phyloP scores from a whole-genome alignment of 768 basidiomycete genomes.

The Mycena belliarum region DNA sequence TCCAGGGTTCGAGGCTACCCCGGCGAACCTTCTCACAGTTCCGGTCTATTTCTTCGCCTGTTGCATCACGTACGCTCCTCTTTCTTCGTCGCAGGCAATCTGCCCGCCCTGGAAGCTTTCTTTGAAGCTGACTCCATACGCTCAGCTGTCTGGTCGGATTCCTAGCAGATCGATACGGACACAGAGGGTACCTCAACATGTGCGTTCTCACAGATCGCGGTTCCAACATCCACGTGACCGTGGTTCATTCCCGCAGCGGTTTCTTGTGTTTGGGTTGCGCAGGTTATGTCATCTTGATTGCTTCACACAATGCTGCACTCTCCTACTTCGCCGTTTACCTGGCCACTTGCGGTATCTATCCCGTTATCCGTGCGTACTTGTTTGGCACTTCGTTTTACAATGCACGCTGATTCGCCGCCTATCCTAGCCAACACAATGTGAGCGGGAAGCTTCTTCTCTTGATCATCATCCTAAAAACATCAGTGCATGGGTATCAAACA shows the following conservation, averaged over 20 bases:
- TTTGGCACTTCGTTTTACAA: background rate
- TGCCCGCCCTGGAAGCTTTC: background rate
- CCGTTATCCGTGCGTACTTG: conserved; percentile 53
- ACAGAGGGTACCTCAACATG: conserved; percentile 67
- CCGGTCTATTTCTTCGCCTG: conserved; percentile 76
- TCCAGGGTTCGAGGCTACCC: conserved; percentile 64
- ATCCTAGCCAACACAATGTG: conserved; percentile 64
- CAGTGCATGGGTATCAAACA: conserved; percentile 65
- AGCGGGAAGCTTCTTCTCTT: background rate
- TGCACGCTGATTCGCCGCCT: background rate
- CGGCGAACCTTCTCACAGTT: conserved; percentile 75
- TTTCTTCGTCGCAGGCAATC: too few relatives aligned
- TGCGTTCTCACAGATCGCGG: conserved; percentile 31
- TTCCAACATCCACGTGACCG: background rate
- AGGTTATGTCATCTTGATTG: conserved; percentile 73
- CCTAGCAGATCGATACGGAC: conserved; percentile 59
- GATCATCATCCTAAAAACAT: background rate
- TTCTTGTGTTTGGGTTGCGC: conserved; percentile 43
- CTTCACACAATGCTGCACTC: conserved; percentile 59
- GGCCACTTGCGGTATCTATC: conserved; percentile 76
- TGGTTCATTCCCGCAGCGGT: conserved; percentile 19
- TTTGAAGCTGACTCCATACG: background rate
- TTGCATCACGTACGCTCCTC: conserved; percentile 50
- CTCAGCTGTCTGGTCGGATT: conserved; percentile 49
- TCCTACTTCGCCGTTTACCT: conserved; percentile 75